A percentile compares a stretch with the other conserved stretches of the same genome.
Evolutionary conservation across 2,329 filamentous ascomycete species (phyloP).

Genomic region (Fusarium avenaceum): DNA sequence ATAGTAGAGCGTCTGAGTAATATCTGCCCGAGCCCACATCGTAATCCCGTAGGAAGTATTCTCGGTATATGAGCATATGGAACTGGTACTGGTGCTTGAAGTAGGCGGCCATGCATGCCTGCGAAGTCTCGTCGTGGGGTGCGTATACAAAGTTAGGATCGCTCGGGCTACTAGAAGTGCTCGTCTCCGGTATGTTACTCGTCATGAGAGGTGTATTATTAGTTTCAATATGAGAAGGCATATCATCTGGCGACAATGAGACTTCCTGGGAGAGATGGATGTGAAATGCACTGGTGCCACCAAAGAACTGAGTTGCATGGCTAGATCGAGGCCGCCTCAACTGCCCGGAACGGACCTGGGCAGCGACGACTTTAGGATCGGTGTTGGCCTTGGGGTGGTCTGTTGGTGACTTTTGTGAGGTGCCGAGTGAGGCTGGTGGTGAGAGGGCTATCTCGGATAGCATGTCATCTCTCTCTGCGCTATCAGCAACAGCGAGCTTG

Average conservation of each 20-base stretch:
- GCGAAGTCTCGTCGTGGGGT: constrained; percentile 61
- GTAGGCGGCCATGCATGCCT: constrained; percentile 61
- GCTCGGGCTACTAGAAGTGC: constrained; percentile 37
- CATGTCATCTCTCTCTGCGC: constrained; percentile 57
- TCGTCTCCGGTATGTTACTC: constrained; percentile 20
- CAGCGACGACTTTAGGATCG: constrained; percentile 51
- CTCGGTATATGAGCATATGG: constrained; percentile 64
- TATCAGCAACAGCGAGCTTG: constrained; percentile 58
- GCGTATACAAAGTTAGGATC: constrained; percentile 54
- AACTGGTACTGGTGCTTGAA: constrained; percentile 64
- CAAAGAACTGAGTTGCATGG: constrained; percentile 62
- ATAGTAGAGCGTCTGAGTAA: constrained; percentile 64
- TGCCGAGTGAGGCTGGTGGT: constrained; percentile 34
- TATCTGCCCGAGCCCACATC: constrained; percentile 61
- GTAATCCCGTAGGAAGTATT: constrained; percentile 65
- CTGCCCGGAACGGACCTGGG: constrained; percentile 53
- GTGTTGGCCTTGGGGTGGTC: constrained; percentile 46
- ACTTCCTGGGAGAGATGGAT: constrained; percentile 52
- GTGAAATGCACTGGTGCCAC: constrained; percentile 63
- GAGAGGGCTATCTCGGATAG: constrained; percentile 55
- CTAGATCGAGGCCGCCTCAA: constrained; percentile 57
- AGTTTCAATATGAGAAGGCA: constrained; percentile 30
- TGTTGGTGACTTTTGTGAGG: constrained; percentile 25
- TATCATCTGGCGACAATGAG: constrained; percentile 36
- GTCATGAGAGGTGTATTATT: constrained; percentile 25